Evolutionary conservation across 2,329 filamentous ascomycete genomes (phyloP), one percentile per base, ranked within the genome.

Genomic region (Chaetomium globosum): DNA sequence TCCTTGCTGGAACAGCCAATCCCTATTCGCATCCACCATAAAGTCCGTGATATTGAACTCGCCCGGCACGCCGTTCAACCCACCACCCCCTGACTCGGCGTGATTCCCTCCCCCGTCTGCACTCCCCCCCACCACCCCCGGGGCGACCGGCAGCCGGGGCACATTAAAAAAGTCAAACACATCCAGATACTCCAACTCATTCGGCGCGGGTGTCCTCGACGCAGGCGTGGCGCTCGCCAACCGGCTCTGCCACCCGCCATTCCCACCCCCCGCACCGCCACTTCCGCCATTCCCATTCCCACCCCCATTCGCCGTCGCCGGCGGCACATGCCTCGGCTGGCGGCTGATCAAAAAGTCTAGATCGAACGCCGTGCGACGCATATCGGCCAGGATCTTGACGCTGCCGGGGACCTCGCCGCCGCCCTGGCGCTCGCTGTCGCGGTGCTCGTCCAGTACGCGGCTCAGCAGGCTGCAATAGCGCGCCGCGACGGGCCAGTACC

Each of bases 81-180:
- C 62, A 30, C 64, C 46, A 67, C 68, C 43, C 64, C 65, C 30
- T 23, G 48, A 54, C 13, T 53, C 61, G 28, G 49, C 28, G 31
- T 57, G 66, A 59, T 30, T 59, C 43, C 61, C 52, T 23, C 48
- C 21, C 13, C 23, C 59, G 28, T 39, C 49, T 10, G 71, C 73
- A n/a, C 69, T 16, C 67, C n/a, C 48, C 33, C 60, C 59, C 60
- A 66, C 54, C 60, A 80, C 79, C 12, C 65, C 69, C 8, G 78
- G 77, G 33, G 79, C 79, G 26, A 84, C 77, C 0, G 85, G 84
- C 28, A 97, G 79, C 21, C 92, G 82, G 0, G 93, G 93, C 63
- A 96, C 87, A 74, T 97, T 97, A 82, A 97, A 97, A 74, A 96
- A 97, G 71, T 95, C 92, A 75, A 97, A 97, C 0, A 97, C 91